These are phyloP conservation scores for Hygrocybe coccinea DNA, from an alignment of 768 basidiomycete species.

Conservation along the genomic window DNA sequence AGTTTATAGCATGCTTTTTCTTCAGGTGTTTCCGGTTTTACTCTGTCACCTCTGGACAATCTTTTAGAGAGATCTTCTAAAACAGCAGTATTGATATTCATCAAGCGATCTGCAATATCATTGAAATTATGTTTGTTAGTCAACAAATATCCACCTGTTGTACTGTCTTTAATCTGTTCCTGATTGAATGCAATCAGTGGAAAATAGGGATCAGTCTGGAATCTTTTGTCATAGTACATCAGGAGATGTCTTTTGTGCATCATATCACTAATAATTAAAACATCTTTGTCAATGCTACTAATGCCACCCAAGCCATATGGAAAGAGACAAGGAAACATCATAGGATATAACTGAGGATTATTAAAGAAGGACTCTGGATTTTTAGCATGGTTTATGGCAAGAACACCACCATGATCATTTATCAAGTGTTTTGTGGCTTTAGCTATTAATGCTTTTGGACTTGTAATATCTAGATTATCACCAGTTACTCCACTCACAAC, in stretches of 20 bases:
- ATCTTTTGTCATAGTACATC: conserved; percentile 37
- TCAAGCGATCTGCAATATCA: conserved; percentile 19
- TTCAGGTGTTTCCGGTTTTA: conserved; percentile 23
- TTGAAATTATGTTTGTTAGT: conserved; percentile 24
- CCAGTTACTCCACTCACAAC: conserved; percentile 35
- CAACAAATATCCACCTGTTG: conserved; percentile 25
- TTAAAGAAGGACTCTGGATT: conserved; percentile 18
- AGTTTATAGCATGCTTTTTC: conserved; percentile 35
- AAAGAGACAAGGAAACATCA: conserved; percentile 34
- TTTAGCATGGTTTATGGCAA: conserved; percentile 19
- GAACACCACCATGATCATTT: conserved; percentile 8
- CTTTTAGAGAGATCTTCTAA: conserved; percentile 16
- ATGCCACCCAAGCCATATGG: conserved; percentile 27
- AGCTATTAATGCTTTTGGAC: conserved; percentile 14
- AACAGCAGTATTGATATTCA: conserved; percentile 19
- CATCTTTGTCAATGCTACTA: conserved; percentile 8
- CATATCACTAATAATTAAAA: conserved; percentile 2
- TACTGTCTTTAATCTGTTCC: conserved; percentile 31
- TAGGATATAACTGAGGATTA: conserved; percentile 28
- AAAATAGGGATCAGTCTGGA: conserved; percentile 35
- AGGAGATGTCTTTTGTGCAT: conserved; percentile 24
- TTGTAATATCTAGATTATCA: conserved; percentile 14
- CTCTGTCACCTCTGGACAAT: conserved; percentile 21
- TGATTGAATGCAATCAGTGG: conserved; percentile 39
- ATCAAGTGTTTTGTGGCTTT: conserved; percentile 21